Evolutionary conservation across 1,284 basidiomycete genomes (phyloP).

Genomic region (Trichosporon ovoides): DNA sequence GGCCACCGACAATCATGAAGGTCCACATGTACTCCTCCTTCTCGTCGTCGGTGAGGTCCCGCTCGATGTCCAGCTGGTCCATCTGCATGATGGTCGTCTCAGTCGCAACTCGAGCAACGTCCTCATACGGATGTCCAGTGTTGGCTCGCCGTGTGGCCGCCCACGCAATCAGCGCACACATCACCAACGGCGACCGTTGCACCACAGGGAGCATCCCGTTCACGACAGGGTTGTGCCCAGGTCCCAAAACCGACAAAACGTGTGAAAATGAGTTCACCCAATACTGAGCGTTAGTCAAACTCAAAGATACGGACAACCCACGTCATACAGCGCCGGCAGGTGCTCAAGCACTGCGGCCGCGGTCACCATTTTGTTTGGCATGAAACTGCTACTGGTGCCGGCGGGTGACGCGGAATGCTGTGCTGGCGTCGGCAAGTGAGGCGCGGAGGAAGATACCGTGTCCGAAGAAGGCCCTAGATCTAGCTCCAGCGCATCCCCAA

Average conservation of each 20-base stretch:
- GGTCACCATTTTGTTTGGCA: constrained; percentile 20
- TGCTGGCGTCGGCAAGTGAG: not conserved
- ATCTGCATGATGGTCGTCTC: constrained; percentile 30
- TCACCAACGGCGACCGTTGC: constrained; percentile 27
- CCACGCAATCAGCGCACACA: constrained; percentile 34
- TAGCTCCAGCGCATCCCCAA: constrained; percentile 18
- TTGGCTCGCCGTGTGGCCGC: constrained; percentile 29
- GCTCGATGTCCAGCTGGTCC: constrained; percentile 22
- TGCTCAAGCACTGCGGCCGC: constrained; percentile 22
- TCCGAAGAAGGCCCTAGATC: constrained; percentile 9
- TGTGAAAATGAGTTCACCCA: constrained; percentile 33
- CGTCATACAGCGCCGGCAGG: constrained; percentile 19
- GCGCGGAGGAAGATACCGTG: constrained; percentile 2
- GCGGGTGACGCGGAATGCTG: constrained; percentile 4
- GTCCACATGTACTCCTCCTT: constrained; percentile 34
- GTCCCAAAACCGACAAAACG: constrained; percentile 31
- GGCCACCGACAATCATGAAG: constrained; percentile 30
- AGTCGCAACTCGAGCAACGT: constrained; percentile 27
- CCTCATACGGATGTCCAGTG: constrained; percentile 28
- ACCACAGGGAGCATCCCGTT: constrained; percentile 27
- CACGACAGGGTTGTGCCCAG: constrained; percentile 25
- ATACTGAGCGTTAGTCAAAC: constrained; percentile 21
- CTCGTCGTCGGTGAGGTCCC: constrained; percentile 20
- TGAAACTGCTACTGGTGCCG: not conserved
- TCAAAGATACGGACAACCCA: not conserved